phyloP scores from a whole-genome alignment of 2,329 filamentous ascomycete genomes.

The Nannizziopsis barbatae region DNA sequence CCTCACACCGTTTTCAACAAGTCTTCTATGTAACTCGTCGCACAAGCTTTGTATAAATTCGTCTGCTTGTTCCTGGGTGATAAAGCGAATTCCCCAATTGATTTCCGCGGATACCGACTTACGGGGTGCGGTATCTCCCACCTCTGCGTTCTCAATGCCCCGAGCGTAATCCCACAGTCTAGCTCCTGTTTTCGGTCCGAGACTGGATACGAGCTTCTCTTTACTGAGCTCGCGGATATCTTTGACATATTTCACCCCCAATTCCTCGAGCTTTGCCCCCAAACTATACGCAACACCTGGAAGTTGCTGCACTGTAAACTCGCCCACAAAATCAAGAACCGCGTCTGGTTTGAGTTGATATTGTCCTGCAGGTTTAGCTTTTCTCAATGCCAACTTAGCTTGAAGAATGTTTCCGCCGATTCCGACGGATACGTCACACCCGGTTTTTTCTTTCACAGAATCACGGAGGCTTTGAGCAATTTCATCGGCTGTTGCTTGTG shows the following conservation, averaged over 20 bases:
- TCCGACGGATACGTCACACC: slow-evolving; percentile 80
- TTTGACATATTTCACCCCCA: slow-evolving; percentile 69
- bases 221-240: slow-evolving; percentile 68
- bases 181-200: slow-evolving; percentile 87
- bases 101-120: slow-evolving; percentile 97
- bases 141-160: slow-evolving; percentile 74
- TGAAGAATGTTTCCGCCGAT: slow-evolving; percentile 84
- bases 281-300: slow-evolving; percentile 91
- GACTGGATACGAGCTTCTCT: slow-evolving; percentile 58
- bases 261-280: slow-evolving; percentile 73
- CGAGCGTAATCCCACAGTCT: slow-evolving; percentile 83
- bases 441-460: slow-evolving; percentile 61
- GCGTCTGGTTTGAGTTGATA: slow-evolving; percentile 76
- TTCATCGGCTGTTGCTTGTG: slow-evolving; percentile 66
- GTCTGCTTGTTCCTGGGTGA: slow-evolving; percentile 82
- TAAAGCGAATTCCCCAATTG: slow-evolving; percentile 95
- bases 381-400: slow-evolving; percentile 80
- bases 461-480: slow-evolving; percentile 58
- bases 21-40: slow-evolving; percentile 67
- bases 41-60: slow-evolving; percentile 80
- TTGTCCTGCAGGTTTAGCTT: slow-evolving; percentile 89
- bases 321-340: slow-evolving; percentile 63
- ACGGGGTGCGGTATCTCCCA: slow-evolving; percentile 71
- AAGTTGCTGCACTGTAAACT: slow-evolving; percentile 65
- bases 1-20: slow-evolving; percentile 74